These are phyloP conservation scores for Phytomonas serpens DNA, from an alignment of 208 protist genomes.

Conservation along the genomic window DNA sequence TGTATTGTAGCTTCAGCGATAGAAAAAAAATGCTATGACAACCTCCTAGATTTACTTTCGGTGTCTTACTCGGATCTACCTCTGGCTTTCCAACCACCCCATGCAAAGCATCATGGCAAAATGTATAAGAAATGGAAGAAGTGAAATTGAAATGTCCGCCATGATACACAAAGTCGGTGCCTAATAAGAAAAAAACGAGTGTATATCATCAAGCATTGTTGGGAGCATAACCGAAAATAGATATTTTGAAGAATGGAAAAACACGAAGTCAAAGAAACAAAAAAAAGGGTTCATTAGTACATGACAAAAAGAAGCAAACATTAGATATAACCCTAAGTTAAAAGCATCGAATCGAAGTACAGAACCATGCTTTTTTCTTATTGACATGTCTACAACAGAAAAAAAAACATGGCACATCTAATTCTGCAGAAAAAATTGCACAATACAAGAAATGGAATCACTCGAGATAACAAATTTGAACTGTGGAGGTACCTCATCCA, in stretches of 20 bases:
- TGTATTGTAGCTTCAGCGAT: not conserved
- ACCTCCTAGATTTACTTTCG: conserved; percentile 10
- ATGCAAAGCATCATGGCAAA: not conserved
- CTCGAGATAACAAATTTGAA: not conserved
- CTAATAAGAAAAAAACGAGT: not conserved
- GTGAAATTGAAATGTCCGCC: not conserved
- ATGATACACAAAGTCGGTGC: not conserved
- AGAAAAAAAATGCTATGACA: conserved; percentile 17
- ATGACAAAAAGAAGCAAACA: too few relatives aligned
- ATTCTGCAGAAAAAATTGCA: not conserved
- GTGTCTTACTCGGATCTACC: not conserved
- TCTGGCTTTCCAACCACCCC: not conserved
- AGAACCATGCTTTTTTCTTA: not conserved
- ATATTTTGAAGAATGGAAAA: conserved; percentile 1
- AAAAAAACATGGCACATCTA: not conserved
- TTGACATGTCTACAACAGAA: not conserved
- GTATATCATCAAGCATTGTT: not conserved
- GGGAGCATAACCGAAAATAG: not conserved
- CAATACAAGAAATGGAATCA: not conserved
- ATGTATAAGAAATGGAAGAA: not conserved
- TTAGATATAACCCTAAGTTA: too few relatives aligned
- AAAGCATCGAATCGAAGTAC: too few relatives aligned
- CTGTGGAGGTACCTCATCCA: not conserved
- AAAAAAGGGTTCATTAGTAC: not conserved
- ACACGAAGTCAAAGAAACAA: not conserved